A percentile compares a stretch with the other conserved stretches of the same genome.
phyloP scores from a whole-genome alignment of 2,329 filamentous ascomycete species.

The Nothopassalora personata region DNA sequence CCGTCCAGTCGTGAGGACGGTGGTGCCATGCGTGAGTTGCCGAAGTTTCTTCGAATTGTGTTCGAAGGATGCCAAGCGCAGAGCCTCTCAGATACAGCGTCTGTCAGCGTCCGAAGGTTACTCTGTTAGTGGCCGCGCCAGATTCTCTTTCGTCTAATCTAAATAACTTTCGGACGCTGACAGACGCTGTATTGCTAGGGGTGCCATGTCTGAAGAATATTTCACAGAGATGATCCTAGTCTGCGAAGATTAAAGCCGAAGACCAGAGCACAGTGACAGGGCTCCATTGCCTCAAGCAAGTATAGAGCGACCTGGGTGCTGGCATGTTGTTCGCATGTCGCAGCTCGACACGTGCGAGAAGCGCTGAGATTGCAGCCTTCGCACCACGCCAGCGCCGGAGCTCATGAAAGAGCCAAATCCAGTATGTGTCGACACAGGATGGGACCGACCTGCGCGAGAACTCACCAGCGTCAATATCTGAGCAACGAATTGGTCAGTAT shows the following conservation, averaged over 20 bases:
- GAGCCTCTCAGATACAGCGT: neutral
- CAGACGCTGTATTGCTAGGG: too few relatives aligned
- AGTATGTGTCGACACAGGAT: neutral
- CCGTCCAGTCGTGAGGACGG: neutral
- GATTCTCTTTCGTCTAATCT: too few relatives aligned
- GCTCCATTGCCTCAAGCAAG: too few relatives aligned
- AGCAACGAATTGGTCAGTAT: too few relatives aligned
- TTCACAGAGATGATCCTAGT: neutral
- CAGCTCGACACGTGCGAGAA: too few relatives aligned
- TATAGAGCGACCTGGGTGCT: too few relatives aligned
- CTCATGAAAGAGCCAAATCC: neutral
- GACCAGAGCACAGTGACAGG: neutral
- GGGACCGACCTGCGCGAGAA: neutral
- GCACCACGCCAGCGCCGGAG: neutral
- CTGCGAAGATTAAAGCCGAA: neutral
- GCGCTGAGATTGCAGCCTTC: neutral
- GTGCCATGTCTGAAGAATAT: neutral
- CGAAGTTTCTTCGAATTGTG: neutral
- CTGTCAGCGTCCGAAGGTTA: too few relatives aligned
- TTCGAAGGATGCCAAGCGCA: neutral
- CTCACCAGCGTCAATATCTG: too few relatives aligned
- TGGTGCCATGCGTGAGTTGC: neutral
- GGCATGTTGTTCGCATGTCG: too few relatives aligned
- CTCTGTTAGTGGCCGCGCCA: too few relatives aligned
- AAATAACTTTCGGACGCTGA: too few relatives aligned